Conservation (phyloP, 2,329 filamentous ascomycete genomes). For the Raffaelea ambrosiae region DNA sequence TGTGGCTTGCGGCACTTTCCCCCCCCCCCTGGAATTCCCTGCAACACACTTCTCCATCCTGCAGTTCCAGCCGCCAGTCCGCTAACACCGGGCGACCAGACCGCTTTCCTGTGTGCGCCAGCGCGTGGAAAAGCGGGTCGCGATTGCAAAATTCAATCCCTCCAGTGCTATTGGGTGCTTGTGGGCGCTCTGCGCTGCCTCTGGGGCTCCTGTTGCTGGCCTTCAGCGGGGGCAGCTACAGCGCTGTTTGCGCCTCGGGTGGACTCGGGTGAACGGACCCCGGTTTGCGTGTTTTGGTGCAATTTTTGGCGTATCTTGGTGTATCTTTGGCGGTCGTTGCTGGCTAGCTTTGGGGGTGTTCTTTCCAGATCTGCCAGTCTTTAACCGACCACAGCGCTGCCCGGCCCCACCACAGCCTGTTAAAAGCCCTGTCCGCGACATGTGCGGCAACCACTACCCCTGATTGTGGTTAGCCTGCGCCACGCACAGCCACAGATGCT, state of each 20-base stretch:
- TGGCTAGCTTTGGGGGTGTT: too few species aligned
- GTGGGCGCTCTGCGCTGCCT: neutral
- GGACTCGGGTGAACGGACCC: slow-evolving; percentile 14
- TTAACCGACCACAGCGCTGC: too few species aligned
- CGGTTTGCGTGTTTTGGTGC: neutral
- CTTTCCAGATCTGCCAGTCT: too few species aligned
- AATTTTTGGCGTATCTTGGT: too few species aligned
- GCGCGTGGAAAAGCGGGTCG: too few species aligned
- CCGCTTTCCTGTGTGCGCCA: too few species aligned
- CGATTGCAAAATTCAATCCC: too few species aligned
- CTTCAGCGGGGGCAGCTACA: neutral
- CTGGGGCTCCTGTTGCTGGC: neutral
- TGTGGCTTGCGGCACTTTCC: neutral
- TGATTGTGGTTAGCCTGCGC: too few species aligned
- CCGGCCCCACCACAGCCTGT: slow-evolving; percentile 1
- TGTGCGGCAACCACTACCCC: neutral
- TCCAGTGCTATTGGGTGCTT: neutral
- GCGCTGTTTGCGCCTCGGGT: slow-evolving; percentile 12
- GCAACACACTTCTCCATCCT: too few species aligned
- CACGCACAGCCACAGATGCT: too few species aligned
- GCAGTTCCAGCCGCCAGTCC: neutral
- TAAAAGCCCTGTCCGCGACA: neutral
- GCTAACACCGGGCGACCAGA: slow-evolving; percentile 1
- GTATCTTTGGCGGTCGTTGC: too few species aligned
- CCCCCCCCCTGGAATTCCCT: neutral